Percentiles rank a stretch among this genome's conserved stretches.
Evolutionary conservation across 495 filamentous ascomycete genomes (phyloP).

Genomic region (Elaphomyces granulatus): DNA sequence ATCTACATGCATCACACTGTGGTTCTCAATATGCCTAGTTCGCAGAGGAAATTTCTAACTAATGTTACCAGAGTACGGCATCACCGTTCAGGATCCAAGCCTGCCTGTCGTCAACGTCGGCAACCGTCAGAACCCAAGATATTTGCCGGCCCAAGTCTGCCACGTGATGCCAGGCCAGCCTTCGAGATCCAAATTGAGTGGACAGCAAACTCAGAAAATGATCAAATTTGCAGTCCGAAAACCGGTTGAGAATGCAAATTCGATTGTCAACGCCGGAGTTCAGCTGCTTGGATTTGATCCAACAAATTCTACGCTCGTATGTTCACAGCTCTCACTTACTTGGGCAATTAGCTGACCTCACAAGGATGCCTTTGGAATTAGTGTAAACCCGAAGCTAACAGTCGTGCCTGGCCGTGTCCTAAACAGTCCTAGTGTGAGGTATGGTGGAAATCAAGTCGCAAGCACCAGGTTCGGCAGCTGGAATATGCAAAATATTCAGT

Average conservation of each 20-base stretch:
- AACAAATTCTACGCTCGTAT: slow-evolving; percentile 19
- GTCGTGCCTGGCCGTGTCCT: slow-evolving; percentile 53
- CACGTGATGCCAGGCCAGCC: slow-evolving; percentile 46
- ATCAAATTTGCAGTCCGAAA: slow-evolving; percentile 48
- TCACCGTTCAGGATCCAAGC: slow-evolving; percentile 33
- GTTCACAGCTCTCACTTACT: not conserved
- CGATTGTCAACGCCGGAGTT: slow-evolving; percentile 40
- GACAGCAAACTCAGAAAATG: slow-evolving; percentile 42
- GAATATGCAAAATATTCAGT: slow-evolving; percentile 39
- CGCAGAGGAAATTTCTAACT: no score
- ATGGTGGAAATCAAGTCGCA: slow-evolving; percentile 9
- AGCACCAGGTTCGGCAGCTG: slow-evolving; percentile 32
- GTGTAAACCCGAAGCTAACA: slow-evolving; percentile 38
- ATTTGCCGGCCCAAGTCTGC: slow-evolving; percentile 48
- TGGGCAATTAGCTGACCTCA: slow-evolving; percentile 2
- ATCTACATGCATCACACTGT: no score
- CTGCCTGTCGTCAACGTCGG: slow-evolving; percentile 59
- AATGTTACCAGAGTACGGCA: slow-evolving; percentile 3
- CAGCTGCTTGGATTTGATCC: slow-evolving; percentile 27
- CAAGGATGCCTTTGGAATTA: slow-evolving; percentile 37
- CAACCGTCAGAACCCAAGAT: slow-evolving; percentile 34
- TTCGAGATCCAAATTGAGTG: slow-evolving; percentile 33
- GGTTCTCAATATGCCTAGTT: no score
- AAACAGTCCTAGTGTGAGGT: slow-evolving; percentile 31
- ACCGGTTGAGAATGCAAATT: slow-evolving; percentile 46